Conservation (phyloP, 768 basidiomycete genomes). For the Phaffia australis region DNA sequence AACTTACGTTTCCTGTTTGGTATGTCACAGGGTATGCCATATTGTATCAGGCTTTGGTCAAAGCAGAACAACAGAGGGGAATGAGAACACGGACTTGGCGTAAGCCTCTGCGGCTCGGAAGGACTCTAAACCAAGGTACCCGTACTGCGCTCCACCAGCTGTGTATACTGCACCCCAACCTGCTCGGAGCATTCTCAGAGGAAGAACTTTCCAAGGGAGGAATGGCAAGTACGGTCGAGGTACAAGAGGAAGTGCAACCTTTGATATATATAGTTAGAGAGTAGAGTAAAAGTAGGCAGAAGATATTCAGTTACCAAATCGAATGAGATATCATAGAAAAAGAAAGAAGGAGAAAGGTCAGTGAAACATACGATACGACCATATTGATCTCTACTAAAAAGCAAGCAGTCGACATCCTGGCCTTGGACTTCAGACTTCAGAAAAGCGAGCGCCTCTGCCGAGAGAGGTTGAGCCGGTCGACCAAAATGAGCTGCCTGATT, state of each 20-base stretch:
- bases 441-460: slow-evolving; percentile 11
- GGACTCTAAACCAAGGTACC: slow-evolving; percentile 4
- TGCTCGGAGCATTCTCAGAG: slow-evolving; percentile 15
- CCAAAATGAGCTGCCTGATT: slow-evolving; percentile 20
- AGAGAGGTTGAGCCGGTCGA: slow-evolving; percentile 21
- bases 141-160: slow-evolving; percentile 15
- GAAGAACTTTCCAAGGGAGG: slow-evolving; percentile 1
- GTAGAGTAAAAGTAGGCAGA: too few relatives aligned
- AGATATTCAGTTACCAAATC: too few relatives aligned
- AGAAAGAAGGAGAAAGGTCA: background rate
- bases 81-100: slow-evolving; percentile 6
- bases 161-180: slow-evolving; percentile 15
- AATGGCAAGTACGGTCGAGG: slow-evolving; percentile 13
- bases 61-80: too few relatives aligned
- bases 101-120: slow-evolving; percentile 13
- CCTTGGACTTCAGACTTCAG: slow-evolving; percentile 7
- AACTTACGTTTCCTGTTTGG: background rate
- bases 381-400: slow-evolving; percentile 16
- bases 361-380: slow-evolving; percentile 3
- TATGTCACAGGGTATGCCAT: background rate
- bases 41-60: background rate
- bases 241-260: slow-evolving; percentile 13
- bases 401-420: slow-evolving; percentile 2
- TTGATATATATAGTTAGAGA: background rate
- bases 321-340: background rate